Evolutionary conservation across 164 flowering plant genomes (phyloP).

Genomic region (Kalanchoe fedtschenkoi): DNA sequence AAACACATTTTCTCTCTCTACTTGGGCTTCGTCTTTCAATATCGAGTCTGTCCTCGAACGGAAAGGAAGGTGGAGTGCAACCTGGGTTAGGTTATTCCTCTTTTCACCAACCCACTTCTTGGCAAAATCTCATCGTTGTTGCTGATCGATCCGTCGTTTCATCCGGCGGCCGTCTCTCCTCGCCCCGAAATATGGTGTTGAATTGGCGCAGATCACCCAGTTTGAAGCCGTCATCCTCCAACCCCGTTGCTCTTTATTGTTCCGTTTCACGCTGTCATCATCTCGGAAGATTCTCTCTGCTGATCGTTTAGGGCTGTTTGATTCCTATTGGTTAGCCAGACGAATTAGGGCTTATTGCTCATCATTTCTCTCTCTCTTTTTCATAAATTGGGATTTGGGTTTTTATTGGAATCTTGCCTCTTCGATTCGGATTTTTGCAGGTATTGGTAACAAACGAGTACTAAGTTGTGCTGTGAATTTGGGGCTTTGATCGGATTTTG

Average conservation of each 20-base stretch:
- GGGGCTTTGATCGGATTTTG: background rate
- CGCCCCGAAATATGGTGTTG: background rate
- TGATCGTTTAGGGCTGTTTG: background rate
- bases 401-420: background rate
- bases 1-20: too few species aligned
- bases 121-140: background rate
- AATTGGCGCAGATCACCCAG: background rate
- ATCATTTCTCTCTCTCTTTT: background rate
- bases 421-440: background rate
- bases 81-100: slow-evolving; percentile 4
- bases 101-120: background rate
- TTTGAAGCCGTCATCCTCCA: background rate
- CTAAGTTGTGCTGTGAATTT: background rate
- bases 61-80: background rate
- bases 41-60: too few species aligned
- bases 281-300: background rate
- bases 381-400: background rate
- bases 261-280: background rate
- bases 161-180: background rate
- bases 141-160: background rate
- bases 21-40: too few species aligned
- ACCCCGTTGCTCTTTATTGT: background rate
- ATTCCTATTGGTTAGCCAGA: background rate
- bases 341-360: background rate
- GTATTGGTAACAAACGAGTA: background rate